Conservation (phyloP, 1,284 basidiomycete species). For the Volvariella surrecta region DNA sequence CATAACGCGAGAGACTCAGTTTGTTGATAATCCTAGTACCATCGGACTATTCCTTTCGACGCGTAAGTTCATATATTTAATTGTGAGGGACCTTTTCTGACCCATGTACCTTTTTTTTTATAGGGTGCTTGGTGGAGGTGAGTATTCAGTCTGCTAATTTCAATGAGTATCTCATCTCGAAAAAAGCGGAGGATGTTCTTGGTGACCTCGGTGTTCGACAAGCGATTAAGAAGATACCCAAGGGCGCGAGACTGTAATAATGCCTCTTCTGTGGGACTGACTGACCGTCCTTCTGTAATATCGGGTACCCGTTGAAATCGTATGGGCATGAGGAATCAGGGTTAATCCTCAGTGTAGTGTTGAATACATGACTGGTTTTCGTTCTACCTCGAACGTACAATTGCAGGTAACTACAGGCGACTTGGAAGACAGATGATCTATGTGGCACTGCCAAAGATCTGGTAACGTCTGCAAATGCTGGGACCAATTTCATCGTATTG, state of each 20-base stretch:
- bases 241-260: not conserved
- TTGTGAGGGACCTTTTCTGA: slow-evolving; percentile 1
- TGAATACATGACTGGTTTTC: too few species aligned
- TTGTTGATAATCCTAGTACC: slow-evolving; percentile 33
- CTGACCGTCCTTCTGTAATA: too few species aligned
- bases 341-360: too few species aligned
- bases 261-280: too few species aligned
- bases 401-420: not conserved
- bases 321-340: too few species aligned
- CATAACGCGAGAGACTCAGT: slow-evolving; percentile 2
- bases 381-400: too few species aligned
- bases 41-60: slow-evolving; percentile 60
- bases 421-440: slow-evolving; percentile 22
- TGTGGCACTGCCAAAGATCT: slow-evolving; percentile 88
- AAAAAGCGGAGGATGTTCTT: slow-evolving; percentile 55
- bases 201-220: slow-evolving; percentile 65
- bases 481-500: slow-evolving; percentile 98
- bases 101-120: slow-evolving; percentile 8
- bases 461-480: slow-evolving; percentile 90
- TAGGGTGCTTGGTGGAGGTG: slow-evolving; percentile 56
- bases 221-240: slow-evolving; percentile 50
- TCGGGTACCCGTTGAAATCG: too few species aligned
- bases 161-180: slow-evolving; percentile 1
- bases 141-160: slow-evolving; percentile 7
- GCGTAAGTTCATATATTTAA: slow-evolving; percentile 20